Conservation (phyloP, 345 rosid genomes). For the Syzygium jambos region DNA sequence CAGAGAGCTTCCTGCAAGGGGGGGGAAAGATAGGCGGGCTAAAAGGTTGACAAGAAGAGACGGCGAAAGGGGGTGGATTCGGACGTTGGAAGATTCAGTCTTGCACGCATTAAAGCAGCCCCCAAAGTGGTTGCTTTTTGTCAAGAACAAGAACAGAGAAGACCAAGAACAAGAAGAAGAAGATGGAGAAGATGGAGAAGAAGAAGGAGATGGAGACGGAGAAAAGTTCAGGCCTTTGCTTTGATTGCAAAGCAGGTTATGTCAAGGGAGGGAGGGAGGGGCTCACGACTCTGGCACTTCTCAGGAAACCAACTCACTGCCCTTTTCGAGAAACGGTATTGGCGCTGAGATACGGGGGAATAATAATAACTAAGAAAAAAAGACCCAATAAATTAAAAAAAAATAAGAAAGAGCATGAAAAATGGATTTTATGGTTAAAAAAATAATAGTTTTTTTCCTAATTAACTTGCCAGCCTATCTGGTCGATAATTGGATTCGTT, state of each 20-base stretch:
- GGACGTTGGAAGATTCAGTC: neutral
- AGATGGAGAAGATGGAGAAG: neutral
- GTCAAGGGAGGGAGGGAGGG: neutral
- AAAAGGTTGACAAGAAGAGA: neutral
- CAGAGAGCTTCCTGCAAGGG: neutral
- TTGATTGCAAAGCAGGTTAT: neutral
- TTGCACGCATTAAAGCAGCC: neutral
- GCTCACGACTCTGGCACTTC: neutral
- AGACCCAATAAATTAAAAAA: neutral
- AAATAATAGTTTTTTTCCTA: too few species aligned
- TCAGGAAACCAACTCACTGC: neutral
- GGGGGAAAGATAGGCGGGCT: neutral
- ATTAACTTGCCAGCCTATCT: too few species aligned
- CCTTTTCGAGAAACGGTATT: neutral
- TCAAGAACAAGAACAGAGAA: neutral
- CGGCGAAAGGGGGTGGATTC: neutral
- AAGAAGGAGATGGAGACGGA: neutral
- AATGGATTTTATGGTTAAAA: too few species aligned
- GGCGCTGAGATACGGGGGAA: neutral
- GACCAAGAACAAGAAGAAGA: neutral
- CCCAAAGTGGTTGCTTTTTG: neutral
- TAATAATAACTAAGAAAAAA: neutral
- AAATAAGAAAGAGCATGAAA: too few species aligned
- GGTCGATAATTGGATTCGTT: too few species aligned
- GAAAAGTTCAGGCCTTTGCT: neutral